Conservation (phyloP, 805 yeast species). For the Tetrapisispora arboricola region DNA sequence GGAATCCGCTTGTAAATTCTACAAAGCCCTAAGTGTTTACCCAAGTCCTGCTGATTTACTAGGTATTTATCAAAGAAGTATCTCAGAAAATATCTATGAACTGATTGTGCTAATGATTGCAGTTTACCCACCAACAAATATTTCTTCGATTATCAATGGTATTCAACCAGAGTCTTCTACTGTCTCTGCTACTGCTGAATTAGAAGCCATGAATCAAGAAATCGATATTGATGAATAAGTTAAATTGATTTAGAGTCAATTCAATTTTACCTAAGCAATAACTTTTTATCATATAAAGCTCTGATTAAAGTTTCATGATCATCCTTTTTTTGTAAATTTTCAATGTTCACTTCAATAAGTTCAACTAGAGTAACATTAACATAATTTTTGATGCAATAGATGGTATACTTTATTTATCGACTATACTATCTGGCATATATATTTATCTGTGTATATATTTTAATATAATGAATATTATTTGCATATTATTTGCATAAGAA, state of each 20-base stretch:
- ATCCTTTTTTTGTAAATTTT: not conserved
- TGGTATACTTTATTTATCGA: not conserved
- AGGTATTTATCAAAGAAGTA: slow-evolving; percentile 79
- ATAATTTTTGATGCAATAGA: not conserved
- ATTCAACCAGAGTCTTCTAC: slow-evolving; percentile 2
- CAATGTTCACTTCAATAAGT: no score
- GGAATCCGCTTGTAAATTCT: slow-evolving; percentile 82
- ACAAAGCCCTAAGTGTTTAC: slow-evolving; percentile 85
- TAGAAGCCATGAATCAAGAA: slow-evolving; percentile 17
- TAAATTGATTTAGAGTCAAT: no score
- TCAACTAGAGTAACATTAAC: no score
- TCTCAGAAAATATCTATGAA: slow-evolving; percentile 76
- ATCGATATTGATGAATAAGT: slow-evolving; percentile 24
- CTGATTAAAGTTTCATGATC: not conserved
- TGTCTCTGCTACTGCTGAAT: slow-evolving; percentile 6
- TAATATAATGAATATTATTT: slow-evolving; percentile 1
- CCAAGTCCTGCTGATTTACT: slow-evolving; percentile 92
- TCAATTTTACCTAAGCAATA: no score
- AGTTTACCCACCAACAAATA: slow-evolving; percentile 75
- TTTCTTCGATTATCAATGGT: slow-evolving; percentile 51
- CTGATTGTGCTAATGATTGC: slow-evolving; percentile 82
- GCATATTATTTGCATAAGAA: slow-evolving; percentile 1
- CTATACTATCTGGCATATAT: not conserved
- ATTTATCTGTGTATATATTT: slow-evolving; percentile 2
- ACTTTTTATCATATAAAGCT: no score